These are phyloP conservation scores for Pinus tabuliformis DNA, from an alignment of 75 land plant species.

Conservation along the genomic window DNA sequence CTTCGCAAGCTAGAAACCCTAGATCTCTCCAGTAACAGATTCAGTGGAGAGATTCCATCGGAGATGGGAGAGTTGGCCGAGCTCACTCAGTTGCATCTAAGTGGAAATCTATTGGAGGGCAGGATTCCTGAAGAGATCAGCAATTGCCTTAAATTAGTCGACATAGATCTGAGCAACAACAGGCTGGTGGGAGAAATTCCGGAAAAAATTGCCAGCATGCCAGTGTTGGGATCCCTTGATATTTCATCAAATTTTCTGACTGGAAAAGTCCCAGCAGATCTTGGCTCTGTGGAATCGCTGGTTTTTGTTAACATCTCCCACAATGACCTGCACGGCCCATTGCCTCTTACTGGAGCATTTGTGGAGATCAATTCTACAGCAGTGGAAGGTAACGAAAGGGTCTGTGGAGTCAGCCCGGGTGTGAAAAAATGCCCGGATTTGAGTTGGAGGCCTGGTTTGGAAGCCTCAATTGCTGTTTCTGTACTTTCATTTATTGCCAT, in stretches of 20 bases:
- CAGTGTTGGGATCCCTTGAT: constrained; percentile 22
- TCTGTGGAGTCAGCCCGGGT: constrained; percentile 36
- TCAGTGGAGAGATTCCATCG: constrained; percentile 36
- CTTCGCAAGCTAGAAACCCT: constrained; percentile 26
- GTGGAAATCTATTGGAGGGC: constrained; percentile 48
- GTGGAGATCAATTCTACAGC: constrained; percentile 38
- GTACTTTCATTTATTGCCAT: background rate
- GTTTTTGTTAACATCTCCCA: constrained; percentile 62
- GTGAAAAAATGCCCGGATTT: constrained; percentile 21
- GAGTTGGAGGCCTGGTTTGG: constrained; percentile 11
- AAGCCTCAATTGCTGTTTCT: constrained; percentile 1
- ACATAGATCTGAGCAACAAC: constrained; percentile 45
- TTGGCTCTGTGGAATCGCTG: constrained; percentile 42
- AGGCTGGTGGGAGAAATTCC: constrained; percentile 18
- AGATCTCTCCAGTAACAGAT: constrained; percentile 30
- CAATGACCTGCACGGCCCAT: constrained; percentile 53
- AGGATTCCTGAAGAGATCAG: constrained; percentile 28
- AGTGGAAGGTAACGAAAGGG: constrained; percentile 54
- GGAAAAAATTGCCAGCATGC: constrained; percentile 12
- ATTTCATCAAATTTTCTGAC: constrained; percentile 23
- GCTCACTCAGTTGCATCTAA: constrained; percentile 34
- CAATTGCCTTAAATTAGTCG: constrained; percentile 28
- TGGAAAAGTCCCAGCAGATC: constrained; percentile 25
- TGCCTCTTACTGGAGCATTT: constrained; percentile 51
- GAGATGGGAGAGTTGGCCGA: constrained; percentile 38